Evolutionary conservation across 208 protist genomes (phyloP).

Genomic region (Acanthamoeba triangularis): DNA sequence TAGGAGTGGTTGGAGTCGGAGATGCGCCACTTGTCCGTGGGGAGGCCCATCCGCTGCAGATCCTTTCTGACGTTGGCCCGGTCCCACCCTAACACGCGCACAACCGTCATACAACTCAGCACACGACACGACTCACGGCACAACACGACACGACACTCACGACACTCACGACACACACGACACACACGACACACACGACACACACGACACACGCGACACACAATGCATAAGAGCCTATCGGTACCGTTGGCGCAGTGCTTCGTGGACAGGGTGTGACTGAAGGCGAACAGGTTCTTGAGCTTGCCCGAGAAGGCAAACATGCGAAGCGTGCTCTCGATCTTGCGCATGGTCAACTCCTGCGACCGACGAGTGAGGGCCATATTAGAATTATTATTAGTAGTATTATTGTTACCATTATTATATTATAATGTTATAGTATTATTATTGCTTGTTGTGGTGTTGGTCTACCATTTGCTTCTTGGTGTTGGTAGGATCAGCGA

Average conservation of each 20-base stretch:
- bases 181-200: too few relatives aligned
- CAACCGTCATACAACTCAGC: neutral
- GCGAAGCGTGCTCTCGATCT: slow-evolving; percentile 41
- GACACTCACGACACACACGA: too few relatives aligned
- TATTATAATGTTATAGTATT: neutral
- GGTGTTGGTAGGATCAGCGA: slow-evolving; percentile 36
- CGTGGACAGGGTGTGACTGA: neutral
- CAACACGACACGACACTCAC: neutral
- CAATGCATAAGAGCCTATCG: neutral
- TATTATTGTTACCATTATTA: neutral
- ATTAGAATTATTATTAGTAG: too few relatives aligned
- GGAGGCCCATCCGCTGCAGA: slow-evolving; percentile 19
- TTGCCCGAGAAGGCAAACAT: slow-evolving; percentile 64
- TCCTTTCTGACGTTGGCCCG: slow-evolving; percentile 17
- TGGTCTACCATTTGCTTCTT: slow-evolving; percentile 71
- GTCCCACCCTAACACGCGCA: neutral
- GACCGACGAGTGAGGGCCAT: too few relatives aligned
- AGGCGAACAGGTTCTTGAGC: slow-evolving; percentile 59
- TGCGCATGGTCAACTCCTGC: slow-evolving; percentile 30
- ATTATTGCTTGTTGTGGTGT: too few relatives aligned
- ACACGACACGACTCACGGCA: neutral
- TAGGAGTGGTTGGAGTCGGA: slow-evolving; percentile 17
- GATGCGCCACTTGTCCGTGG: slow-evolving; percentile 59
- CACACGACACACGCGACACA: too few relatives aligned
- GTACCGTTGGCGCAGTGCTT: neutral